A percentile compares a stretch with the other conserved stretches of the same genome.
Conservation (phyloP, 495 filamentous ascomycete genomes). For the Penicillium macrosclerotiorum region DNA sequence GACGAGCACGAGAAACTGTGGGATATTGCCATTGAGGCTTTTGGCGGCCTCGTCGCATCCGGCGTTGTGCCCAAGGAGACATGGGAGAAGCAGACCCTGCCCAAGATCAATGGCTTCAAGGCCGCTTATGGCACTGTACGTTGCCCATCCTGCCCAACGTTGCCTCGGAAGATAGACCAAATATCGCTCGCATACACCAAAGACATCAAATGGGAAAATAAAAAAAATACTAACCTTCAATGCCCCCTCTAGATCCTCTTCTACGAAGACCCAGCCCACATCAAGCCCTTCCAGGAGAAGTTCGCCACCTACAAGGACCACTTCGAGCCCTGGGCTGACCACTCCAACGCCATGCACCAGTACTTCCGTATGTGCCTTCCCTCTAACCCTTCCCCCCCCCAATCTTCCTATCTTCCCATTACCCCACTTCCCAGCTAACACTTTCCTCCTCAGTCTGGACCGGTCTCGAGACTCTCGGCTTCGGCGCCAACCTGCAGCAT, state of each 20-base stretch:
- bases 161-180: too few species aligned
- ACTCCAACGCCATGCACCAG: slow-evolving; percentile 56
- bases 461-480: slow-evolving; percentile 48
- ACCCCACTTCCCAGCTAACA: slow-evolving; percentile 1
- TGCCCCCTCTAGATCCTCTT: slow-evolving; percentile 42
- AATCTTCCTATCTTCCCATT: neutral
- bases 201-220: too few species aligned
- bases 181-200: too few species aligned
- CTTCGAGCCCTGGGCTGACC: slow-evolving; percentile 50
- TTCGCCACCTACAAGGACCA: slow-evolving; percentile 42
- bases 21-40: slow-evolving; percentile 43
- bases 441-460: slow-evolving; percentile 41
- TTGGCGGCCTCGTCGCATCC: slow-evolving; percentile 34
- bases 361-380: slow-evolving; percentile 39
- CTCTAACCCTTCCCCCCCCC: neutral
- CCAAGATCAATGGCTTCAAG: slow-evolving; percentile 43
- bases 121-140: slow-evolving; percentile 50
- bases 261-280: slow-evolving; percentile 48
- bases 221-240: slow-evolving; percentile 1
- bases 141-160: slow-evolving; percentile 1
- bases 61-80: slow-evolving; percentile 37
- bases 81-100: slow-evolving; percentile 45
- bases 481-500: slow-evolving; percentile 57
- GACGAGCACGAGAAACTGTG: slow-evolving; percentile 51
- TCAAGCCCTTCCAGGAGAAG: slow-evolving; percentile 44